A percentile compares a stretch with the other conserved stretches of the same genome.
Conservation (phyloP, 345 rosid species). For the Eucalyptus erythrocorys region DNA sequence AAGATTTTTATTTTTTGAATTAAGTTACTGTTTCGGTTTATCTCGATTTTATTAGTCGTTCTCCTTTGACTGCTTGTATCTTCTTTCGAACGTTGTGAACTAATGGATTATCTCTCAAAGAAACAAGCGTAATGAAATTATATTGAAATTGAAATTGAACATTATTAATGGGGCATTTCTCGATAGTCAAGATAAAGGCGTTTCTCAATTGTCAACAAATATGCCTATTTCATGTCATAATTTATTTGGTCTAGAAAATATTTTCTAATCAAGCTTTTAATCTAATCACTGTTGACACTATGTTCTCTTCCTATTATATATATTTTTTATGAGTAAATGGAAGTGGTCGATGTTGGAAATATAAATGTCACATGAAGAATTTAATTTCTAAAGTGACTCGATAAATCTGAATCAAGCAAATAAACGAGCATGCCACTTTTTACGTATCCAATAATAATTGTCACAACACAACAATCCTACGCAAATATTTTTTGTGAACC, state of each 20-base stretch:
- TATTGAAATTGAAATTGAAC: neutral
- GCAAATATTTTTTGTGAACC: neutral
- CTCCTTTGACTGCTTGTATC: neutral
- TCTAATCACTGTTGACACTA: neutral
- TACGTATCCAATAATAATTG: neutral
- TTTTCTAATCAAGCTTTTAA: neutral
- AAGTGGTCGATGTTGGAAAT: neutral
- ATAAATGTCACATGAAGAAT: neutral
- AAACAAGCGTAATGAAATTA: neutral
- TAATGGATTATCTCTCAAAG: neutral
- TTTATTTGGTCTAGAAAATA: neutral
- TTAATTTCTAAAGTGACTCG: neutral
- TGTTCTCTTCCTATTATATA: neutral
- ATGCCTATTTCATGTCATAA: neutral
- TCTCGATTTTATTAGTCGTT: neutral
- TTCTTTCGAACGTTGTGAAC: neutral
- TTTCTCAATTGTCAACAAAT: neutral
- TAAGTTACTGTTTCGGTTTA: neutral
- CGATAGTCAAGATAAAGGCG: neutral
- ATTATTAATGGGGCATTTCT: neutral
- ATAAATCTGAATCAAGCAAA: too few species aligned
- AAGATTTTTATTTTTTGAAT: neutral
- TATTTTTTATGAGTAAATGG: neutral
- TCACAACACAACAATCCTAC: neutral
- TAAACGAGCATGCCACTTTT: neutral